Conservation (phyloP, 208 protist genomes). For the Leishmania arabica region DNA sequence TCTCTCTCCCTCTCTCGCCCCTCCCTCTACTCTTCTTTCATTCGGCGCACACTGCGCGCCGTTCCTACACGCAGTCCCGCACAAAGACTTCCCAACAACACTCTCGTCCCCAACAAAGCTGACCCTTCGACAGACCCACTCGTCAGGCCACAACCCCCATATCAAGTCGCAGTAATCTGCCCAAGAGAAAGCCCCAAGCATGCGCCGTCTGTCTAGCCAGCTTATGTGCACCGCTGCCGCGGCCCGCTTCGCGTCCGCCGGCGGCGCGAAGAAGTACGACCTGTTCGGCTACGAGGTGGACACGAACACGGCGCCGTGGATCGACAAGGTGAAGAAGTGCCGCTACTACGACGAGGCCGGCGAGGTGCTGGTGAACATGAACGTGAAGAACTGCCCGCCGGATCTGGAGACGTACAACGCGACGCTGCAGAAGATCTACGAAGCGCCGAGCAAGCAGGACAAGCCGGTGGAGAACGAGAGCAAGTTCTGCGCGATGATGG, state of each 20-base stretch:
- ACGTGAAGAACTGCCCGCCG: slow-evolving; percentile 90
- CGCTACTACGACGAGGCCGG: slow-evolving; percentile 90
- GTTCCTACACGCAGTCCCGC: background rate
- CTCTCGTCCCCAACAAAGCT: background rate
- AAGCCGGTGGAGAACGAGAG: slow-evolving; percentile 77
- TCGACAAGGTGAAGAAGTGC: slow-evolving; percentile 83
- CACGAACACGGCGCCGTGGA: slow-evolving; percentile 84
- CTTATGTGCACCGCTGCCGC: slow-evolving; percentile 57
- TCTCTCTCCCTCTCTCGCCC: background rate
- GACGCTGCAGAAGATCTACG: slow-evolving; percentile 81
- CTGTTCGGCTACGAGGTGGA: slow-evolving; percentile 90
- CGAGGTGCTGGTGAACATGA: slow-evolving; percentile 90
- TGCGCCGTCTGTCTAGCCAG: slow-evolving; percentile 75
- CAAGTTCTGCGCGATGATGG: slow-evolving; percentile 92
- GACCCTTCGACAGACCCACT: slow-evolving; percentile 10
- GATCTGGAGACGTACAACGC: slow-evolving; percentile 90
- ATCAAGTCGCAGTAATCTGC: background rate
- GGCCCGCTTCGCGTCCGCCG: slow-evolving; percentile 46
- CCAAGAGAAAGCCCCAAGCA: slow-evolving; percentile 13
- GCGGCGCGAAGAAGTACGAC: slow-evolving; percentile 79
- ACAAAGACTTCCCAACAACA: background rate
- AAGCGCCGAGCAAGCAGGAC: slow-evolving; percentile 71
- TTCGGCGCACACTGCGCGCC: background rate
- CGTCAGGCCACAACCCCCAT: background rate
- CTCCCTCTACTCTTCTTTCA: background rate